Conservation (phyloP, 2,329 filamentous ascomycete species). For the Aspergillus sp. region DNA sequence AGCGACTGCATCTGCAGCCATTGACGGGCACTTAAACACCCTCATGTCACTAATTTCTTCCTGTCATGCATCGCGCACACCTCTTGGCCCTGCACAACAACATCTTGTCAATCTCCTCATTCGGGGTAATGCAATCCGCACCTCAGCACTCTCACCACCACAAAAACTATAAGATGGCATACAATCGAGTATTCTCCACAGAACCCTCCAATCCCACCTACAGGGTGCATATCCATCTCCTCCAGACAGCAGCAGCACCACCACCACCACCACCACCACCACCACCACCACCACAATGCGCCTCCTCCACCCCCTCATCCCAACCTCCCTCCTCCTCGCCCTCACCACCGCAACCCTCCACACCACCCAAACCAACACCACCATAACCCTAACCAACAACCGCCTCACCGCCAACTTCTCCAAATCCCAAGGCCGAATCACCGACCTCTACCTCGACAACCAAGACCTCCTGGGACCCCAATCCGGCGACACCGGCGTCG, state of each 20-base stretch:
- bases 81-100: background rate
- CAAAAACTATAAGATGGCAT: background rate
- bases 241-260: too few species aligned
- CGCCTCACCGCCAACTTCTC: conserved; percentile 48
- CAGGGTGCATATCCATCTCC: too few species aligned
- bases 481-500: conserved; percentile 51
- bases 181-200: background rate
- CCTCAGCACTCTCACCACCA: background rate
- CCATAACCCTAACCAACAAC: conserved; percentile 45
- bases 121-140: background rate
- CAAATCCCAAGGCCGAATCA: conserved; percentile 47
- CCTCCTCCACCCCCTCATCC: background rate
- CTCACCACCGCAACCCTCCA: conserved; percentile 21
- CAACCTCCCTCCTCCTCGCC: conserved; percentile 12
- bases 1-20: background rate
- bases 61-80: background rate
- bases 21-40: background rate
- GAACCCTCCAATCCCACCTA: background rate
- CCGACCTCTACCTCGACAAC: conserved; percentile 48
- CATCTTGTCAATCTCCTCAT: background rate
- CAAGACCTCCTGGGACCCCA: conserved; percentile 56
- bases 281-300: conserved; percentile 13
- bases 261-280: background rate
- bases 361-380: conserved; percentile 21
- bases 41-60: background rate